Percentiles rank a stretch among this genome's conserved stretches.
These are phyloP conservation scores for Umbilicus rupestris DNA, from an alignment of 164 flowering plant genomes.

Conservation along the genomic window DNA sequence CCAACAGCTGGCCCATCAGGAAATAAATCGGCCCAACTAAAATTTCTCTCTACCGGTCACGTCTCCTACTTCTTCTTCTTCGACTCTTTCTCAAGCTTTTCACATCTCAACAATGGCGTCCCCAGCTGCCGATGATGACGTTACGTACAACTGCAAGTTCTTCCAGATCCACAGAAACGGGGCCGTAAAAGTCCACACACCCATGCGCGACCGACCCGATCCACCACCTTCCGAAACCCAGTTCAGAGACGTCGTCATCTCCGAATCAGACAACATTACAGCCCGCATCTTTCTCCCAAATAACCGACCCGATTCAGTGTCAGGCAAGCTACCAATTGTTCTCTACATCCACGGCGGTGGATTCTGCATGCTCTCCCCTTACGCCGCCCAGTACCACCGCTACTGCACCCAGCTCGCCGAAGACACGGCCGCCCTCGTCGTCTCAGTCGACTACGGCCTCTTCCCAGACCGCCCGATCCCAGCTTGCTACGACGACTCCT, in stretches of 20 bases:
- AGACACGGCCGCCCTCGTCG: conserved; percentile 20
- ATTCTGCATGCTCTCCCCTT: conserved; percentile 24
- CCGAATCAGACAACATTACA: conserved; percentile 15
- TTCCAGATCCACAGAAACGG: conserved; percentile 4
- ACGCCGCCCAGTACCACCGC: conserved; percentile 13
- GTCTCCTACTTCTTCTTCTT: too few relatives aligned
- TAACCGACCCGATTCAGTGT: not conserved
- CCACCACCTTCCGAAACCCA: conserved; percentile 19
- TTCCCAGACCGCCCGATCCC: conserved; percentile 41
- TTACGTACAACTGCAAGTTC: not conserved
- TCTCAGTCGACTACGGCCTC: conserved; percentile 29
- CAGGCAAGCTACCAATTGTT: conserved; percentile 21
- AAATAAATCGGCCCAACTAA: too few relatives aligned
- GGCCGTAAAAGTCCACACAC: not conserved
- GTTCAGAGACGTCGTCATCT: conserved; percentile 25
- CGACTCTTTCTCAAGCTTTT: not conserved
- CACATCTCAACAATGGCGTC: not conserved
- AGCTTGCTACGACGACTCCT: conserved; percentile 30
- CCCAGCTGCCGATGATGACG: not conserved
- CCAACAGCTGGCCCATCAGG: too few relatives aligned
- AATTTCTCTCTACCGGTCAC: too few relatives aligned
- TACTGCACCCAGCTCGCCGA: conserved; percentile 15
- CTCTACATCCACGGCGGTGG: conserved; percentile 36
- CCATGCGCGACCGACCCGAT: not conserved
- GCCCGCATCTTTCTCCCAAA: conserved; percentile 34